A percentile compares a stretch with the other conserved stretches of the same genome.
phyloP scores from a whole-genome alignment of 1,284 basidiomycete species.

The Puccinia polysora region DNA sequence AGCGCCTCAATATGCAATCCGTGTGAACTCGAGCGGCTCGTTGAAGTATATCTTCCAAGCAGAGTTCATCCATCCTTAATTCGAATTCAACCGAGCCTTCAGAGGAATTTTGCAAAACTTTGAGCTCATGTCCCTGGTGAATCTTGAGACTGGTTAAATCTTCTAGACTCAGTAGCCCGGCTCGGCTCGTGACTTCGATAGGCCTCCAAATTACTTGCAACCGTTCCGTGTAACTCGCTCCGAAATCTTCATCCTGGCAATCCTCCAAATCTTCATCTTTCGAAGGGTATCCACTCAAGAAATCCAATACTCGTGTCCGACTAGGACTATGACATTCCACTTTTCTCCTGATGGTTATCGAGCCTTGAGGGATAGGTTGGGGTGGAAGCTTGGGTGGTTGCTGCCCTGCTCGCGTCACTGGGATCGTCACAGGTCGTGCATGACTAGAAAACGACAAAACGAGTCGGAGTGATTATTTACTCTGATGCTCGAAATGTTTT shows the following conservation, averaged over 20 bases:
- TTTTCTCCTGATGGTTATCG: constrained; percentile 17
- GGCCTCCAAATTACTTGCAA: constrained; percentile 36
- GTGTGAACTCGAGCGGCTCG: constrained; percentile 29
- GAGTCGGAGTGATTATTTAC: background rate
- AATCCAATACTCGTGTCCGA: constrained; percentile 15
- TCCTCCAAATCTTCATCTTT: constrained; percentile 1
- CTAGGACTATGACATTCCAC: constrained; percentile 17
- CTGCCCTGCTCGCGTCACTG: constrained; percentile 16
- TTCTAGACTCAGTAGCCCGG: background rate
- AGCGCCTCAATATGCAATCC: constrained; percentile 23
- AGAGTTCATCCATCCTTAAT: constrained; percentile 14
- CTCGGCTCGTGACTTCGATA: constrained; percentile 18
- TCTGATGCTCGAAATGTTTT: no score
- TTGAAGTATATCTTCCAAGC: constrained; percentile 24
- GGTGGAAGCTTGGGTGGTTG: constrained; percentile 17
- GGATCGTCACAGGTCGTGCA: constrained; percentile 26
- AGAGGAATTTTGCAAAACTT: background rate
- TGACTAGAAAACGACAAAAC: constrained; percentile 13
- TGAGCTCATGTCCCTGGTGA: constrained; percentile 6
- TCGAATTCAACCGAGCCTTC: constrained; percentile 22
- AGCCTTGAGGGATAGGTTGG: constrained; percentile 23
- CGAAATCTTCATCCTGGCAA: constrained; percentile 27
- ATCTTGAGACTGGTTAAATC: constrained; percentile 12
- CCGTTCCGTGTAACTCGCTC: constrained; percentile 34
- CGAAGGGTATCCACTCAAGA: constrained; percentile 38